A percentile compares a stretch with the other conserved stretches of the same genome.
These are phyloP conservation scores for Quercus tomentella DNA, from an alignment of 331 rosid species.

Conservation along the genomic window DNA sequence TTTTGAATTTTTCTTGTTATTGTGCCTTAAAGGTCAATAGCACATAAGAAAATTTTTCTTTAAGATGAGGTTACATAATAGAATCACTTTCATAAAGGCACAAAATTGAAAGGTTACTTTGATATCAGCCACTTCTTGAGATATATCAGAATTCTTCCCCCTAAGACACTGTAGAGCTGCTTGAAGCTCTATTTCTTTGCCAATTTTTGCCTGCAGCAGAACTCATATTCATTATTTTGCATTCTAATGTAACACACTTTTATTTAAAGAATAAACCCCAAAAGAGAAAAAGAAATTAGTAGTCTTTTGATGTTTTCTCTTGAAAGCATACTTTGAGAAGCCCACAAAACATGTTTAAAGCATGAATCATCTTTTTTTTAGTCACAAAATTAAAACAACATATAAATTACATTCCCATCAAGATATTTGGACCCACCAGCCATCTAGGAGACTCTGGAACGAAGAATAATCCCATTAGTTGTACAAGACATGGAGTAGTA, in stretches of 20 bases:
- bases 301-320: background rate
- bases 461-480: constrained; percentile 58
- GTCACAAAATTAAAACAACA: too few relatives aligned
- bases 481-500: constrained; percentile 42
- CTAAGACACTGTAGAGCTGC: constrained; percentile 61
- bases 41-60: background rate
- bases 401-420: background rate
- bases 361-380: background rate
- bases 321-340: background rate
- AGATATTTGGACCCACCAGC: constrained; percentile 45
- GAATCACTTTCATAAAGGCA: background rate
- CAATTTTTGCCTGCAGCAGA: constrained; percentile 61
- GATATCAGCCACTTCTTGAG: constrained; percentile 71
- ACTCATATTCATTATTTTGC: constrained; percentile 8
- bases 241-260: too few relatives aligned
- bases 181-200: constrained; percentile 46
- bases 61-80: background rate
- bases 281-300: too few relatives aligned
- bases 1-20: background rate
- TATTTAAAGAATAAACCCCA: too few relatives aligned
- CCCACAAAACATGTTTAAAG: background rate
- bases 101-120: constrained; percentile 29
- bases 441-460: constrained; percentile 85
- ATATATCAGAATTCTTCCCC: constrained; percentile 52
- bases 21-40: background rate